Evolutionary conservation across 78 protist genomes (phyloP).

Genomic region (Goniomonas avonlea): DNA sequence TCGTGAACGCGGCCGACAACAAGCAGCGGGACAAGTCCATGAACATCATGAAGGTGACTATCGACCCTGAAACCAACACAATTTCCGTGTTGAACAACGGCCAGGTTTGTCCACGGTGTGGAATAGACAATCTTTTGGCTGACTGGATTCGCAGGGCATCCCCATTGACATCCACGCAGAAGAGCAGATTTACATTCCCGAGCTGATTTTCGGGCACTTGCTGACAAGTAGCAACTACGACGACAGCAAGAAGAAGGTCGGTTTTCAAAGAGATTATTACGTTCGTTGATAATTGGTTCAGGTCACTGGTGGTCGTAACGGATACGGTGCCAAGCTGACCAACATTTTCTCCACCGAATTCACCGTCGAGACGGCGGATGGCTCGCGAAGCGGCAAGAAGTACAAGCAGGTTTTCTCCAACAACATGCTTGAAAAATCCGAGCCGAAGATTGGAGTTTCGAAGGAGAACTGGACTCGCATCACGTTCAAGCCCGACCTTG

Average conservation of each 20-base stretch:
- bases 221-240: constrained; percentile 80
- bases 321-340: constrained; percentile 77
- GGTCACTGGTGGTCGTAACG: constrained; percentile 92
- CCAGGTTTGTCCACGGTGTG: too few relatives aligned
- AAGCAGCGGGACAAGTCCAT: constrained; percentile 82
- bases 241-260: constrained; percentile 48
- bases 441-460: constrained; percentile 19
- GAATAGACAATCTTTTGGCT: too few relatives aligned
- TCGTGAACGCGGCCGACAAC: constrained; percentile 99
- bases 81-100: constrained; percentile 90
- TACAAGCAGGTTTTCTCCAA: constrained; percentile 51
- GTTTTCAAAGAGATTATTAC: too few relatives aligned
- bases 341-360: constrained; percentile 86
- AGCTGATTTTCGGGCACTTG: constrained; percentile 93
- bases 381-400: not conserved
- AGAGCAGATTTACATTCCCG: constrained; percentile 80
- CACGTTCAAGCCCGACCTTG: constrained; percentile 33
- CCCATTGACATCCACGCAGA: constrained; percentile 90
- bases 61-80: constrained; percentile 39
- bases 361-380: constrained; percentile 58
- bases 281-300: too few relatives aligned
- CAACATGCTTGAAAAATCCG: constrained; percentile 57
- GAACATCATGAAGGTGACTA: constrained; percentile 66
- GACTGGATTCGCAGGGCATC: too few relatives aligned
- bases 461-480: constrained; percentile 22